Percentiles rank a stretch among this genome's conserved stretches.
Conservation (phyloP, 192 early-diverging fungal genomes). For the Dissophora globulifera region DNA sequence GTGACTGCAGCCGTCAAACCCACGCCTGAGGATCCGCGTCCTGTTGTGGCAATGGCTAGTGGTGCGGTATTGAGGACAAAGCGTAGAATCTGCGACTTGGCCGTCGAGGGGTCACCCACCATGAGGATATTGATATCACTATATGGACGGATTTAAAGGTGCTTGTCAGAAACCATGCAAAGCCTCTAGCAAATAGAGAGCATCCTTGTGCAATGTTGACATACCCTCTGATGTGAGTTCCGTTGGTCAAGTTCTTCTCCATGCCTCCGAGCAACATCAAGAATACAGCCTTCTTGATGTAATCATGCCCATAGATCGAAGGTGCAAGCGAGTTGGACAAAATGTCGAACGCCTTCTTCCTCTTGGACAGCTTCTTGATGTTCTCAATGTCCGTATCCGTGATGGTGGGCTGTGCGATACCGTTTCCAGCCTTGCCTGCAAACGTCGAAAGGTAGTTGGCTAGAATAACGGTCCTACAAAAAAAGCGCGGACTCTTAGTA, state of each 20-base stretch:
- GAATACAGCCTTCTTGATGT: conserved; percentile 95
- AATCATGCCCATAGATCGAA: conserved; percentile 88
- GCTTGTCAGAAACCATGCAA: background rate
- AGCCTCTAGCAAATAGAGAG: background rate
- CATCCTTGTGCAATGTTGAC: conserved; percentile 11
- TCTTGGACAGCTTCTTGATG: conserved; percentile 80
- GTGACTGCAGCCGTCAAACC: conserved; percentile 98
- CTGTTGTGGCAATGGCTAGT: conserved; percentile 95
- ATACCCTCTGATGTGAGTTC: conserved; percentile 94
- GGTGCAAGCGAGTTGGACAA: conserved; percentile 91
- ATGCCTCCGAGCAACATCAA: conserved; percentile 91
- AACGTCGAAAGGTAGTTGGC: conserved; percentile 85
- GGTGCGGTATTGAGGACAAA: conserved; percentile 96
- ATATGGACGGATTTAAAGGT: background rate
- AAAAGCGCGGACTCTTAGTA: too few relatives aligned
- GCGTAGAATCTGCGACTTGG: conserved; percentile 98
- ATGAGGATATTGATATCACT: conserved; percentile 98
- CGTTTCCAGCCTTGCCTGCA: conserved; percentile 77
- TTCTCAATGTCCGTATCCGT: conserved; percentile 88
- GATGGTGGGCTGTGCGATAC: conserved; percentile 75
- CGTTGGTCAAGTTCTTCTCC: conserved; percentile 94
- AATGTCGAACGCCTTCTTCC: conserved; percentile 79
- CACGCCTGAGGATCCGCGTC: conserved; percentile 95
- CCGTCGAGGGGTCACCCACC: conserved; percentile 99
- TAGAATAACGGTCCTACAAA: conserved; percentile 83